phyloP scores from a whole-genome alignment of 345 rosid species.

The Eucalyptus coolabah region DNA sequence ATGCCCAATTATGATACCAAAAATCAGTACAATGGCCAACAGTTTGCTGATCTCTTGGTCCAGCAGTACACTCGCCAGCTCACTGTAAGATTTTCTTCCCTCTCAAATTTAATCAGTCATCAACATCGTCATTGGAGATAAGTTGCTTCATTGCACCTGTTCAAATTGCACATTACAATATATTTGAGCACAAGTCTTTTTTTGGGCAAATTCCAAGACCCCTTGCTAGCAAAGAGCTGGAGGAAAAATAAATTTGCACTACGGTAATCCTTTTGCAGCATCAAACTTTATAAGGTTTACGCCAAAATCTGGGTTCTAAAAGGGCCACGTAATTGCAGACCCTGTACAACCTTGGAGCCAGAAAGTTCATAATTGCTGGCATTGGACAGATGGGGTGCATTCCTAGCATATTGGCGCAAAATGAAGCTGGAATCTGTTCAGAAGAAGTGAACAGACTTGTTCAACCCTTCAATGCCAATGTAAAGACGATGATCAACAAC shows the following conservation, averaged over 20 bases:
- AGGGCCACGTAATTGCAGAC: constrained; percentile 8
- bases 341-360: constrained; percentile 76
- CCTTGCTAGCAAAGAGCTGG: background rate
- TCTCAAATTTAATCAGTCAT: background rate
- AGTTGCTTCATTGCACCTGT: background rate
- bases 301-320: background rate
- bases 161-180: background rate
- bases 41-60: constrained; percentile 65
- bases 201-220: background rate
- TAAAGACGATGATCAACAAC: constrained; percentile 61
- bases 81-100: constrained; percentile 20
- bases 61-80: constrained; percentile 59
- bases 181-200: background rate
- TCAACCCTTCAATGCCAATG: constrained; percentile 68
- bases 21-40: constrained; percentile 57
- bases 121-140: background rate
- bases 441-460: constrained; percentile 71
- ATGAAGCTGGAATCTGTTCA: constrained; percentile 51
- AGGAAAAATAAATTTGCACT: background rate
- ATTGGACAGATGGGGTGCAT: constrained; percentile 93
- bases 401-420: constrained; percentile 89
- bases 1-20: constrained; percentile 85
- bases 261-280: background rate
- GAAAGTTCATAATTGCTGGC: constrained; percentile 75
- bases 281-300: background rate